phyloP scores from a whole-genome alignment of 768 basidiomycete species.

The Hebeloma cylindrosporum region DNA sequence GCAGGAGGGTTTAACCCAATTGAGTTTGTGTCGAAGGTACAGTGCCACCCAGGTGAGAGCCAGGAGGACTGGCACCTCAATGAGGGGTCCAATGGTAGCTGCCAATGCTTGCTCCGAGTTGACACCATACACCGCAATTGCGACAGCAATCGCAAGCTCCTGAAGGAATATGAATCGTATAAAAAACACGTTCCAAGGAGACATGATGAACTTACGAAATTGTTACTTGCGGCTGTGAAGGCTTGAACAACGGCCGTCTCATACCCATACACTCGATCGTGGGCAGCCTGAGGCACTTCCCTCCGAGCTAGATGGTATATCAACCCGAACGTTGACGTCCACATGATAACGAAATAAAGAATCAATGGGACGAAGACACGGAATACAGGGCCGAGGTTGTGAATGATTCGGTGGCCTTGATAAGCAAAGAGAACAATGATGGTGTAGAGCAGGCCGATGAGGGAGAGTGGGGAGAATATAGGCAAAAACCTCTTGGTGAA shows the following conservation, averaged over 20 bases:
- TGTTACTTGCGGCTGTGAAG: conserved; percentile 81
- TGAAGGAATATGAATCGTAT: conserved; percentile 20
- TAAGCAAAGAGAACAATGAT: conserved; percentile 75
- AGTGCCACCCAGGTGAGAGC: conserved; percentile 66
- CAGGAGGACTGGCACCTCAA: conserved; percentile 78
- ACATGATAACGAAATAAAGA: conserved; percentile 79
- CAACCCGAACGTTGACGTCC: conserved; percentile 59
- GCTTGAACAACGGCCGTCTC: conserved; percentile 75
- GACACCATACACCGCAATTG: conserved; percentile 76
- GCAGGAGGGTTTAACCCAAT: neutral
- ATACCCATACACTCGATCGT: conserved; percentile 43
- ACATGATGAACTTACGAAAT: conserved; percentile 52
- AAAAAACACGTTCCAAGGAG: neutral
- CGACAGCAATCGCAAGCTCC: conserved; percentile 84
- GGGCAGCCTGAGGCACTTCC: conserved; percentile 18
- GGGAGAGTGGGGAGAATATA: conserved; percentile 63
- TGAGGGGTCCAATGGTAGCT: conserved; percentile 76
- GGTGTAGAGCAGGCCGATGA: conserved; percentile 80
- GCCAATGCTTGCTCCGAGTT: conserved; percentile 79
- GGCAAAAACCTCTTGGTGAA: conserved; percentile 65
- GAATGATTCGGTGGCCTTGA: conserved; percentile 66
- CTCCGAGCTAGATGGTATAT: conserved; percentile 48
- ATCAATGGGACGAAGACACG: conserved; percentile 79
- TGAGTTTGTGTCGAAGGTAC: conserved; percentile 38
- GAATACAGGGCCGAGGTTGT: conserved; percentile 76